phyloP scores from a whole-genome alignment of 2,329 filamentous ascomycete species.

The Beauveria scarabaeidicola region DNA sequence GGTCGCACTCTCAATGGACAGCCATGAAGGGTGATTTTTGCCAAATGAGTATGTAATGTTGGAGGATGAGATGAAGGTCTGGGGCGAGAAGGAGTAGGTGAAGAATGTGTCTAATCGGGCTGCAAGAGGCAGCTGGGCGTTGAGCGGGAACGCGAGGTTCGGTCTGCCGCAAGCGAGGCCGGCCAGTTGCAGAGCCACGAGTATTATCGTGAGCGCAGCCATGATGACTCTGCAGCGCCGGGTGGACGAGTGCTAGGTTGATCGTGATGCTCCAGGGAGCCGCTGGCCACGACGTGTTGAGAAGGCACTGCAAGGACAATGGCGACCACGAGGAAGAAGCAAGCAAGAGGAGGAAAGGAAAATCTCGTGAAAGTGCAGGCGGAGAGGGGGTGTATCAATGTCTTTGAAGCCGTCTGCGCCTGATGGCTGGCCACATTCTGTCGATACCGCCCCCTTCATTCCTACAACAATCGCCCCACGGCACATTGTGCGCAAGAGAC shows the following conservation, averaged over 20 bases:
- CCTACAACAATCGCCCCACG: slow-evolving; percentile 19
- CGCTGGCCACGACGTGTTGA: slow-evolving; percentile 12
- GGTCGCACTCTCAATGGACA: slow-evolving; percentile 57
- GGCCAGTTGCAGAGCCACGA: slow-evolving; percentile 19
- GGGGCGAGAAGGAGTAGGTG: slow-evolving; percentile 60
- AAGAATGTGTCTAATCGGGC: slow-evolving; percentile 61
- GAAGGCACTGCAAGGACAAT: slow-evolving; percentile 10
- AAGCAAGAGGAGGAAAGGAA: slow-evolving; percentile 12
- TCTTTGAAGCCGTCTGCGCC: slow-evolving; percentile 13
- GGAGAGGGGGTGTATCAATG: slow-evolving; percentile 14
- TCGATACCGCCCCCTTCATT: slow-evolving; percentile 31
- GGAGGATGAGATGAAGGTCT: slow-evolving; percentile 63
- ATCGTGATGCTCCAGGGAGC: slow-evolving; percentile 14
- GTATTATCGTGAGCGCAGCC: slow-evolving; percentile 21
- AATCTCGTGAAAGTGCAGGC: slow-evolving; percentile 8
- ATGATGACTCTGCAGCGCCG: slow-evolving; percentile 18
- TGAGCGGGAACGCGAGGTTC: slow-evolving; percentile 60
- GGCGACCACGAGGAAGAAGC: slow-evolving; percentile 12
- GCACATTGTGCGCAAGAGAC: slow-evolving; percentile 4
- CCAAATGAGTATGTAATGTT: slow-evolving; percentile 58
- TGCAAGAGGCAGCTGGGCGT: slow-evolving; percentile 74
- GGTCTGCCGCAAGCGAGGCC: slow-evolving; percentile 29
- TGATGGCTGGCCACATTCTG: slow-evolving; percentile 23
- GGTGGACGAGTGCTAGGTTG: slow-evolving; percentile 14
- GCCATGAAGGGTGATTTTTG: slow-evolving; percentile 60